Percentiles rank a stretch among this genome's conserved stretches.
Conservation (phyloP, 1,284 basidiomycete species). For the Sanguinoderma infundibulare region DNA sequence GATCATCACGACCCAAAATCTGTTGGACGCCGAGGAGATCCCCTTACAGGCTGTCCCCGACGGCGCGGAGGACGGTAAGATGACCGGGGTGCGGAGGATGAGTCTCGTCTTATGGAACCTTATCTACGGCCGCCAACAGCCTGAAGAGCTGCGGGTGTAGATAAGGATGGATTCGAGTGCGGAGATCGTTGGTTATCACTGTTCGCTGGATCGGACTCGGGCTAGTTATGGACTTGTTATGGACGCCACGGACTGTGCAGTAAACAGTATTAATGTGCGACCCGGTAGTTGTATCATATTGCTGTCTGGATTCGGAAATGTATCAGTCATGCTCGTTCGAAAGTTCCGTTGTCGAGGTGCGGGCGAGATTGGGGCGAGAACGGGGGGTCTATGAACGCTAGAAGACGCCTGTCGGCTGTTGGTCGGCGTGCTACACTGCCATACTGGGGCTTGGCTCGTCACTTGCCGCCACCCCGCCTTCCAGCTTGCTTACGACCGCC, state of each 20-base stretch:
- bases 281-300: neutral
- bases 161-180: neutral
- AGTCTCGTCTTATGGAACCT: neutral
- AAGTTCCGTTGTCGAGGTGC: no score
- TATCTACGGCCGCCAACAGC: neutral
- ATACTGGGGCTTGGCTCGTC: no score
- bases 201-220: neutral
- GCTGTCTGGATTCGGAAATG: neutral
- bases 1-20: constrained; percentile 16
- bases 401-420: no score
- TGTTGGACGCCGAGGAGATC: constrained; percentile 2
- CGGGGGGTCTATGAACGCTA: neutral
- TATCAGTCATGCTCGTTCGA: no score
- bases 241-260: neutral
- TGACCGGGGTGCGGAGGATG: neutral
- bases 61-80: neutral
- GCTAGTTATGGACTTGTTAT: neutral
- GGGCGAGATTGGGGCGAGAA: no score
- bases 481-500: constrained; percentile 13
- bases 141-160: neutral
- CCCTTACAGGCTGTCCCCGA: neutral
- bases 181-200: neutral
- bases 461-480: neutral
- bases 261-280: neutral
- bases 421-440: no score